Base-by-base conservation (phyloP, 345 rosid species). In the Pistacia vera region DNA sequence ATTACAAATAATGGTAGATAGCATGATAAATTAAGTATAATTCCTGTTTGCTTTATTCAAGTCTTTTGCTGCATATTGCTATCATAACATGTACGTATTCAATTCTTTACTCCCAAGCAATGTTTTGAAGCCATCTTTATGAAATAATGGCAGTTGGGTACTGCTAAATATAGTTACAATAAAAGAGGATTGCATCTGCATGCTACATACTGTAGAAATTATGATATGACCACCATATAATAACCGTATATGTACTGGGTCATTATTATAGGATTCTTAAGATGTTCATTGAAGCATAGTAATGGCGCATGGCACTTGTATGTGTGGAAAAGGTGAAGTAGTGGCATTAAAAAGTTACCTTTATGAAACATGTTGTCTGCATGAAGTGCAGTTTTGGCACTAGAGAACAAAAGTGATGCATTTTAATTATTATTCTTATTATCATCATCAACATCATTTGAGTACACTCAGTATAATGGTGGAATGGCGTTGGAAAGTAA, bases 301-400 rank as follows among this genome's bases (percentile, higher is more conserved):
- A 58, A 65, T 79, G 61, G 69, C 72, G 71, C 72, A 58, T 73
- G 78, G 73, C 62, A 68, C 51, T 25, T 82, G 54, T 68, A 49
- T 13, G 71, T 38, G 59, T 13, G 55, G 17, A 63, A 62, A 72
- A 57, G 69, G 8, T 55, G 49, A 28, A 58, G 54, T 65, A 25
- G 79, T 79, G 72, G 79, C 63, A 36, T 22, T 1, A 38, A 30
- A 70, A 75, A 73, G 66, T n/a, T 41, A 46, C 48, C 55, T 68
- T 49, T 73, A 41, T 8, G 67, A 52, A 33, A 55, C 76, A 9
- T 38, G 72, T 36, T 70, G 49, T 66, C 48, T 51, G 62, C 62
- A 22, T 52, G 74, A 17, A 49, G 18, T 38, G 41, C 71, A 46
- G 56, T 54, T 63, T 70, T 38, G 75, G 48, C 33, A 11, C 57